These are phyloP conservation scores for Phoma herbarum DNA, from an alignment of 2,329 filamentous ascomycete species.

Conservation along the genomic window DNA sequence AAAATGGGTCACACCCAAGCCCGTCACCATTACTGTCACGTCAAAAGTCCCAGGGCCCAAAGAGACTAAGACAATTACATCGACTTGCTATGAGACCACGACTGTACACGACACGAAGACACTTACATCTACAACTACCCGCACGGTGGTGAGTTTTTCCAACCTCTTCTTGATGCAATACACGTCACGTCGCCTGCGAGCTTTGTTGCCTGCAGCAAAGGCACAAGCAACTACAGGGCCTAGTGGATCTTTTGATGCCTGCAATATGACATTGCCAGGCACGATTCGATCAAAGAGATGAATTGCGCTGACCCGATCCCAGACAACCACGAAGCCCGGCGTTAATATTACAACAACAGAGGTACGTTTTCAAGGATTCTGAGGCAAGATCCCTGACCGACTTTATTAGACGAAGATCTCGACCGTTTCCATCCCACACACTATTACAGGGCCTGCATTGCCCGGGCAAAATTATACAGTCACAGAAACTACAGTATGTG, in stretches of 20 bases:
- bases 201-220: background rate
- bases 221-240: too few species aligned
- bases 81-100: slow-evolving; percentile 16
- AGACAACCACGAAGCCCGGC: slow-evolving; percentile 14
- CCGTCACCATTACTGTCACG: slow-evolving; percentile 3
- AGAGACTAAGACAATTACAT: slow-evolving; percentile 9
- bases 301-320: background rate
- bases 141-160: slow-evolving; percentile 11
- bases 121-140: slow-evolving; percentile 15
- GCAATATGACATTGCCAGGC: too few species aligned
- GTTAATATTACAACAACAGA: slow-evolving; percentile 13
- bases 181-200: background rate
- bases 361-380: background rate
- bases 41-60: background rate
- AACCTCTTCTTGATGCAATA: background rate
- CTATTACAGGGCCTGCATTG: slow-evolving; percentile 12
- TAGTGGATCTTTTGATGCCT: too few species aligned
- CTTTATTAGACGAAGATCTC: background rate
- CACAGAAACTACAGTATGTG: slow-evolving; percentile 18
- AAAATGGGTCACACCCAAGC: background rate
- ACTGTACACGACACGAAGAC: slow-evolving; percentile 16
- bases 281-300: background rate
- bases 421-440: slow-evolving; percentile 3
- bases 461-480: slow-evolving; percentile 12
- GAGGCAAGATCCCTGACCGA: background rate